phyloP scores from a whole-genome alignment of 225 moss, liverwort and hornwort species.

The Pseudoscleropodium purum region DNA sequence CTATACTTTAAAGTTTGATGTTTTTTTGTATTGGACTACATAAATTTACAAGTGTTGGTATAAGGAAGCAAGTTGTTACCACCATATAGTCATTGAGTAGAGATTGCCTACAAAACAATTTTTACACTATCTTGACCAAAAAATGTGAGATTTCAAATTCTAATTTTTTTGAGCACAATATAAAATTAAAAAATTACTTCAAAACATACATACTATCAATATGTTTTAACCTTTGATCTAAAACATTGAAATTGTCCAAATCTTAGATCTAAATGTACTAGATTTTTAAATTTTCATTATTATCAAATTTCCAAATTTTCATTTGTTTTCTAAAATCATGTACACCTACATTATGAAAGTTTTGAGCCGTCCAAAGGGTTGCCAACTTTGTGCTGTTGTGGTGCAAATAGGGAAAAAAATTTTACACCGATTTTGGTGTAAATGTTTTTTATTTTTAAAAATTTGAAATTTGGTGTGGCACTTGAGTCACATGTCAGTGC shows the following conservation, averaged over 20 bases:
- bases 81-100: fast-evolving
- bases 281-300: too few species aligned
- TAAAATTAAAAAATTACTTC: too few species aligned
- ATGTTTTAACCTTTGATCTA: neutral
- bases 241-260: neutral
- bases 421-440: too few species aligned
- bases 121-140: neutral
- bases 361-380: too few species aligned
- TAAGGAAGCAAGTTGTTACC: fast-evolving
- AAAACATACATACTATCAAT: neutral
- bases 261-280: neutral
- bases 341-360: too few species aligned
- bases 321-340: neutral
- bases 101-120: neutral
- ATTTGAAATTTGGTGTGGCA: too few species aligned
- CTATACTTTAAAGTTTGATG: neutral
- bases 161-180: neutral
- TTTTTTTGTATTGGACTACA: fast-evolving
- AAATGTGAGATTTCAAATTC: neutral
- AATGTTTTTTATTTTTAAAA: too few species aligned
- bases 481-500: too few species aligned
- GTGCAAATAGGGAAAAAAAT: too few species aligned
- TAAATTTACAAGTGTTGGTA: neutral
- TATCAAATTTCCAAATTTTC: too few species aligned
- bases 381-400: too few species aligned